Conservation (phyloP, 192 early-diverging fungal genomes). For the Allomyces macrogynus region DNA sequence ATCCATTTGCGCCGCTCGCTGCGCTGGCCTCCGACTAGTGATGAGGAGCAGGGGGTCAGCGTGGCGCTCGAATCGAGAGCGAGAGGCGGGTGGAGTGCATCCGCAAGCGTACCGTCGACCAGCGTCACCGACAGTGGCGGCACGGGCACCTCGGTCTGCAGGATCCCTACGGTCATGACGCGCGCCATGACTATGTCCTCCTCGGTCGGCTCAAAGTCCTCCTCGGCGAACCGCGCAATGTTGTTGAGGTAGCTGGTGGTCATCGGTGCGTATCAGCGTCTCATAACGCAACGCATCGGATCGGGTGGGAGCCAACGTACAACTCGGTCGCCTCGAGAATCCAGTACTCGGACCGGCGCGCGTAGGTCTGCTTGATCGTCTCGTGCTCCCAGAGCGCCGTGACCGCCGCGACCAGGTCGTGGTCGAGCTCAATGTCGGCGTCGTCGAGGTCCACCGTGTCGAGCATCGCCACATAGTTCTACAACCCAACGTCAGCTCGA, state of each 20-base stretch:
- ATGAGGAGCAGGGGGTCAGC: too few species aligned
- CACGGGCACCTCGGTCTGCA: constrained; percentile 2
- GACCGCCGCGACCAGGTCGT: constrained; percentile 1
- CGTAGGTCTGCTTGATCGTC: constrained; percentile 1
- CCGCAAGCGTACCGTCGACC: not conserved
- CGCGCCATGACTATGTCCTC: constrained; percentile 5
- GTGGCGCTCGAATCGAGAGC: too few species aligned
- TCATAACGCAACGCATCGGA: too few species aligned
- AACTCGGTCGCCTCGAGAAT: constrained; percentile 3
- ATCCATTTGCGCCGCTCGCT: constrained; percentile 5
- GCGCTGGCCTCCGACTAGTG: constrained; percentile 3
- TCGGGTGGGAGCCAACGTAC: too few species aligned
- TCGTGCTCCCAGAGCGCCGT: constrained; percentile 3
- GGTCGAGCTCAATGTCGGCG: not conserved
- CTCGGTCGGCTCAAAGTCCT: constrained; percentile 6
- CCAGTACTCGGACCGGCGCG: constrained; percentile 3
- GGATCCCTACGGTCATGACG: constrained; percentile 3
- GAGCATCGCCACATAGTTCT: not conserved
- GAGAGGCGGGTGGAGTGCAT: not conserved
- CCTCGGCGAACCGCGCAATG: constrained; percentile 2
- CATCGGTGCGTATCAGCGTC: too few species aligned
- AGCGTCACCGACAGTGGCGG: constrained; percentile 1
- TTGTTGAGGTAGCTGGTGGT: constrained; percentile 2
- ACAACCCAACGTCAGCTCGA: too few species aligned
- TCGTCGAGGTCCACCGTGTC: constrained; percentile 3